A percentile compares a stretch with the other conserved stretches of the same genome.
Conservation (phyloP, 2,329 filamentous ascomycete species). For the Pseudogymnoascus sp. region DNA sequence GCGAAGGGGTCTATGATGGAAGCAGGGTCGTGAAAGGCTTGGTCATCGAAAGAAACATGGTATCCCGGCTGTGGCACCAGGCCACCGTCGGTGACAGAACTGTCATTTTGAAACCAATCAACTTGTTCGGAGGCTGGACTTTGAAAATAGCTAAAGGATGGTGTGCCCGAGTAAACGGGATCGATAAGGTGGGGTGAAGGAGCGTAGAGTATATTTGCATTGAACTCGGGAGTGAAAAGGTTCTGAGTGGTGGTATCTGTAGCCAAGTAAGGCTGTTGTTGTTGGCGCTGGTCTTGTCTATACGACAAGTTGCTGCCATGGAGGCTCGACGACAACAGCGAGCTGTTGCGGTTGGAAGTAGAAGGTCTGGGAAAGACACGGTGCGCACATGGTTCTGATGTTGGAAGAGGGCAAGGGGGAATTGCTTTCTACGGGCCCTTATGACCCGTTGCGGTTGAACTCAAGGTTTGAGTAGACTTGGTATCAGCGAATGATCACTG, state of each 20-base stretch:
- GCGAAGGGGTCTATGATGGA: not conserved
- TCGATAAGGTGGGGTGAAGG: constrained; percentile 17
- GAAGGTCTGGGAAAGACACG: constrained; percentile 4
- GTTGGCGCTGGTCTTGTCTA: not conserved
- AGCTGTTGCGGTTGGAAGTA: constrained; percentile 16
- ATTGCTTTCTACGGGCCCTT: constrained; percentile 21
- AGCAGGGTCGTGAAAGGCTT: not conserved
- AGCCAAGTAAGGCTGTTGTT: constrained; percentile 1
- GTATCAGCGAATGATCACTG: not conserved
- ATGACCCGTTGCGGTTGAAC: constrained; percentile 23
- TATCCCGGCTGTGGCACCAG: not conserved
- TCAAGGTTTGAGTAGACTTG: not conserved
- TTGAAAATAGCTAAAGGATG: constrained; percentile 1
- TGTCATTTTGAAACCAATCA: constrained; percentile 6
- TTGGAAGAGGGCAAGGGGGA: constrained; percentile 17
- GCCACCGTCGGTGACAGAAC: not conserved
- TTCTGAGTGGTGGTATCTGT: constrained; percentile 10
- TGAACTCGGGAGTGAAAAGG: not conserved
- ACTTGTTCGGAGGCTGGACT: not conserved
- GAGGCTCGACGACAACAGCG: constrained; percentile 14
- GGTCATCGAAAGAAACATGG: constrained; percentile 1
- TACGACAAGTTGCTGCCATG: constrained; percentile 14
- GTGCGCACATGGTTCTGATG: constrained; percentile 5
- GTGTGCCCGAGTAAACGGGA: not conserved
- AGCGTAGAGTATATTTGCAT: constrained; percentile 9